phyloP scores from a whole-genome alignment of 164 flowering plant species.

The Vitis amurensis region DNA sequence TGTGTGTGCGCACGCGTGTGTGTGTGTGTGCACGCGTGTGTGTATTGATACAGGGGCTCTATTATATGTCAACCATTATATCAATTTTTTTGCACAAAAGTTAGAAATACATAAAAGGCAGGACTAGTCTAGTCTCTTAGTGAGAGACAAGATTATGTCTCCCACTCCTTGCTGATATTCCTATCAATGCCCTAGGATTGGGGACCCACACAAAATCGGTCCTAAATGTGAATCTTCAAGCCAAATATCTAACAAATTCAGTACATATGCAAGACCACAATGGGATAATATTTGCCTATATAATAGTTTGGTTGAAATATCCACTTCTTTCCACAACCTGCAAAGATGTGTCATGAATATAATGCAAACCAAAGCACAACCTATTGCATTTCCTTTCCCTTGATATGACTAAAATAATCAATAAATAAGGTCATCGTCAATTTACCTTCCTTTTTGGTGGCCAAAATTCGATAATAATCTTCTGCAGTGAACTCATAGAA shows the following conservation, averaged over 20 bases:
- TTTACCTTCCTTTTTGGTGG: constrained; percentile 79
- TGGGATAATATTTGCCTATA: not conserved
- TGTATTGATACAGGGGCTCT: no score
- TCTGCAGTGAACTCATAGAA: constrained; percentile 83
- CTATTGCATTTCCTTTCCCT: not conserved
- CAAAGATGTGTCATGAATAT: not conserved
- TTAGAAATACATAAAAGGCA: no score
- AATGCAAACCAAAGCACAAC: not conserved
- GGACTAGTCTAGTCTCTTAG: not conserved
- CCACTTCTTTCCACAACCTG: not conserved
- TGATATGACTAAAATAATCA: not conserved
- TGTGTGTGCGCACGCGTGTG: no score
- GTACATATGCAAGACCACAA: not conserved
- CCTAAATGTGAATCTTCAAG: not conserved
- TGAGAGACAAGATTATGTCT: not conserved
- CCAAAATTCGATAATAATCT: constrained; percentile 66
- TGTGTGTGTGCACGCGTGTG: not conserved
- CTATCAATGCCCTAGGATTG: not conserved
- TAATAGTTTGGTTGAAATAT: not conserved
- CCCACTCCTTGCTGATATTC: not conserved
- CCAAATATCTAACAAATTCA: not conserved
- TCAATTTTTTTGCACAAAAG: not conserved
- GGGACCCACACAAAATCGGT: not conserved
- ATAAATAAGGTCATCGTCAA: not conserved
- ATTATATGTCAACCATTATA: no score